phyloP scores from a whole-genome alignment of 805 yeast species.

The Zygosaccharomyces pseudorouxii region DNA sequence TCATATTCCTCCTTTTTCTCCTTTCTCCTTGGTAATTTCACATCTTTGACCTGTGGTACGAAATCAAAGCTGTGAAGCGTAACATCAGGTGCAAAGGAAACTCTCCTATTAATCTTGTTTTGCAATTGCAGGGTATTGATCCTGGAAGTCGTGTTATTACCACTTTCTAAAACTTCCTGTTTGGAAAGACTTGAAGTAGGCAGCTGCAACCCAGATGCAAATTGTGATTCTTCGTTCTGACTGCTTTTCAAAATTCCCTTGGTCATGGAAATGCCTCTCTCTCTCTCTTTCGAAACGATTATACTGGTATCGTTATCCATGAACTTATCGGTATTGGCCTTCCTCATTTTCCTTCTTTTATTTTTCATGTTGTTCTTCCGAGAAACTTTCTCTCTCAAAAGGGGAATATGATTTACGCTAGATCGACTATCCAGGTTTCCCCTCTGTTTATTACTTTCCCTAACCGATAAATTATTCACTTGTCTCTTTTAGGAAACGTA shows the following conservation, averaged over 20 bases:
- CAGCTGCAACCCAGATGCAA: constrained; percentile 1
- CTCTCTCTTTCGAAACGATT: neutral
- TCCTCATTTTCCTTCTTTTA: neutral
- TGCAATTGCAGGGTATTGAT: constrained; percentile 20
- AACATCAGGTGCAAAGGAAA: constrained; percentile 74
- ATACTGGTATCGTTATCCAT: neutral
- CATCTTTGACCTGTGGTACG: constrained; percentile 25
- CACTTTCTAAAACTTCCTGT: constrained; percentile 16
- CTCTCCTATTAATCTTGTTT: constrained; percentile 42
- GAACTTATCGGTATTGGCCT: no score
- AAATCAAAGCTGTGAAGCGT: constrained; percentile 55
- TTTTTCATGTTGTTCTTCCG: neutral
- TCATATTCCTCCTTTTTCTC: constrained; percentile 3
- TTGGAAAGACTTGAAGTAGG: constrained; percentile 9
- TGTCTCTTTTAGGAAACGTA: neutral
- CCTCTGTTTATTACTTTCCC: neutral
- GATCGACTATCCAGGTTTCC: neutral
- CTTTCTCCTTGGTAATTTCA: constrained; percentile 24
- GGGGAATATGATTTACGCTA: neutral
- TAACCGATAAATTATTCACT: neutral
- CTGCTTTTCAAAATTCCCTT: constrained; percentile 14
- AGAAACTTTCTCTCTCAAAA: neutral
- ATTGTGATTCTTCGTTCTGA: constrained; percentile 9
- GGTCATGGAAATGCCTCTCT: constrained; percentile 1
- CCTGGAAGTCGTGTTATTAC: constrained; percentile 31